phyloP scores from a whole-genome alignment of 2,329 filamentous ascomycete genomes.

The Blumeria hordei region DNA sequence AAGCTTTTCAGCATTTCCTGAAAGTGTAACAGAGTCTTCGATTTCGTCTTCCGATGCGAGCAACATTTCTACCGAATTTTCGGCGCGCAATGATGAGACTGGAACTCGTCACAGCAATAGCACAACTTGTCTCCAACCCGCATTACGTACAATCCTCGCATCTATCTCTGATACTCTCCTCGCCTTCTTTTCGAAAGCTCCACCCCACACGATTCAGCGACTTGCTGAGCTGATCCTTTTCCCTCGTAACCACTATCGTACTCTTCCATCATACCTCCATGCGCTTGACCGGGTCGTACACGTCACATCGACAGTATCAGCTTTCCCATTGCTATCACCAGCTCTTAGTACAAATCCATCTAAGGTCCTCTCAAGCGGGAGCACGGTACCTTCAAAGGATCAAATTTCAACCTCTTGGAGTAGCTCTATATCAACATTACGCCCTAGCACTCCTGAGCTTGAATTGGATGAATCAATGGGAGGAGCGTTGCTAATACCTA shows the following conservation, averaged over 20 bases:
- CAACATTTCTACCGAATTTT: constrained; percentile 18
- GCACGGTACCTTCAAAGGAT: constrained; percentile 11
- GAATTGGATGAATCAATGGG: constrained; percentile 77
- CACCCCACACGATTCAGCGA: constrained; percentile 82
- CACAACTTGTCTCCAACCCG: constrained; percentile 26
- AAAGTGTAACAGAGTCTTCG: constrained; percentile 39
- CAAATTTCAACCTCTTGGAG: constrained; percentile 22
- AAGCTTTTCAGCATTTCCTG: constrained; percentile 29
- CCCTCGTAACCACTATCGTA: constrained; percentile 58
- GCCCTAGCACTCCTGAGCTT: constrained; percentile 21
- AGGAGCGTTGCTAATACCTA: constrained; percentile 76
- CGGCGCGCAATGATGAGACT: constrained; percentile 45
- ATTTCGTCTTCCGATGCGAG: constrained; percentile 19
- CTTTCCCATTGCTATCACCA: constrained; percentile 45
- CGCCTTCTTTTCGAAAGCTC: constrained; percentile 43
- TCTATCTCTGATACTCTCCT: constrained; percentile 37
- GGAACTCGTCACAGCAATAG: constrained; percentile 17
- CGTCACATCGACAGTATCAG: constrained; percentile 58
- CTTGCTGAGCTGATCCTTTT: constrained; percentile 63
- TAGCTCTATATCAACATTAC: constrained; percentile 18
- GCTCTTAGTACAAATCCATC: constrained; percentile 33
- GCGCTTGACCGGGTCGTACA: constrained; percentile 77
- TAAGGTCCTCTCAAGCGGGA: constrained; percentile 33
- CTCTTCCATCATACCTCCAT: constrained; percentile 63
- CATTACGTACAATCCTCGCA: constrained; percentile 35